A percentile compares a stretch with the other conserved stretches of the same genome.
Evolutionary conservation across 2,329 filamentous ascomycete species (phyloP).

Genomic region (Diaporthe amygdali): DNA sequence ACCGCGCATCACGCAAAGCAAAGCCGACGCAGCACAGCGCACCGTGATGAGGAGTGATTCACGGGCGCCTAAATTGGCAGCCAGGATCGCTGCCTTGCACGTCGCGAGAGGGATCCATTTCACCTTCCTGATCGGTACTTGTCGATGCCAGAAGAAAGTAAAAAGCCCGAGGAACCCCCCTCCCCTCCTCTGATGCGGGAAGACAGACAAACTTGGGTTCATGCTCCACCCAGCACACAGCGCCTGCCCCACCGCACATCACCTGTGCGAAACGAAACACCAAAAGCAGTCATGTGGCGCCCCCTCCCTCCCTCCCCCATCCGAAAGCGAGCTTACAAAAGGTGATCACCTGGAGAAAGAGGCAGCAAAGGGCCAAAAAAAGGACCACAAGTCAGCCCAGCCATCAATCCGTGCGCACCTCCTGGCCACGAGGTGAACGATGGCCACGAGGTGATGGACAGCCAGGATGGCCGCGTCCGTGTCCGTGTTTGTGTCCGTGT

Average conservation of each 20-base stretch:
- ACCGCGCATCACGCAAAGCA: constrained; percentile 7
- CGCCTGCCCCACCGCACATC: not conserved
- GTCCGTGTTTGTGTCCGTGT: too few relatives aligned
- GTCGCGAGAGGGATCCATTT: not conserved
- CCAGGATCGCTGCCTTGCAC: not conserved
- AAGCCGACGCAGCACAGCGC: not conserved
- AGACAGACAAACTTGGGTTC: not conserved
- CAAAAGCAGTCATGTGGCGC: not conserved
- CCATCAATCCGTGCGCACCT: not conserved
- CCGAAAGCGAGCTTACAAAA: constrained; percentile 1
- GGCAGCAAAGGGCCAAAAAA: not conserved
- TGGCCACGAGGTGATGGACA: too few relatives aligned
- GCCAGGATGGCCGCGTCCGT: too few relatives aligned
- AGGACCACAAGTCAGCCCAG: not conserved
- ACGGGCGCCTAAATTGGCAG: not conserved
- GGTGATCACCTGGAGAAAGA: not conserved
- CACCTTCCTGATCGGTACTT: not conserved
- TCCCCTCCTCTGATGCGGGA: not conserved
- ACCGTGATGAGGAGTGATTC: not conserved
- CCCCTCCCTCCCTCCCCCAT: not conserved
- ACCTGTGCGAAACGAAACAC: constrained; percentile 13
- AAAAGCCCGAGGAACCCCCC: not conserved
- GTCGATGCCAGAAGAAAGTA: not conserved
- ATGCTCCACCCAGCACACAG: not conserved
- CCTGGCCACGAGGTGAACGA: too few relatives aligned